A percentile compares a stretch with the other conserved stretches of the same genome.
Evolutionary conservation across 495 filamentous ascomycete species (phyloP).

Genomic region (Xylaria castorea): DNA sequence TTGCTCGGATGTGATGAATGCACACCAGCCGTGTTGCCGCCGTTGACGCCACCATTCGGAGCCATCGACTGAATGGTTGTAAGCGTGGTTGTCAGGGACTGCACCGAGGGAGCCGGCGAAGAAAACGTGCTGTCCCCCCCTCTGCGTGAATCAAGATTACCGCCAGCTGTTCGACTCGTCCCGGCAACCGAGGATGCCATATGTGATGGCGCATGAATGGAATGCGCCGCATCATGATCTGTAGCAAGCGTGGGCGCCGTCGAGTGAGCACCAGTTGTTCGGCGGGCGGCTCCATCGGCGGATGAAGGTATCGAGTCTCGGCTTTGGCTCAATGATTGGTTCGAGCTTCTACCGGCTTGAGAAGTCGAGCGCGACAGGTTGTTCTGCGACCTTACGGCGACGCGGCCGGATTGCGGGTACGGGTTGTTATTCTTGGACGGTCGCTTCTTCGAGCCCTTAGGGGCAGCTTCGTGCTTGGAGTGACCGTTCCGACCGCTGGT

Average conservation of each 20-base stretch:
- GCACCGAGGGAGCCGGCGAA: slow-evolving; percentile 88
- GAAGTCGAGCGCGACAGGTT: slow-evolving; percentile 64
- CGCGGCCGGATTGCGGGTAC: slow-evolving; percentile 70
- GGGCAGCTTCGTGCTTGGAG: slow-evolving; percentile 42
- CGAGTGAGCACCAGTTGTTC: slow-evolving; percentile 68
- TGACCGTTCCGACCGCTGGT: slow-evolving; percentile 42
- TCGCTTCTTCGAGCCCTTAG: slow-evolving; percentile 61
- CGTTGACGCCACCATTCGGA: slow-evolving; percentile 65
- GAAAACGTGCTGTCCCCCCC: slow-evolving; percentile 91
- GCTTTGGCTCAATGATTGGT: slow-evolving; percentile 48
- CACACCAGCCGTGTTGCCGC: slow-evolving; percentile 43
- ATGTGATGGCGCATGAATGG: slow-evolving; percentile 79
- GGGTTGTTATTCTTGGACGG: slow-evolving; percentile 79
- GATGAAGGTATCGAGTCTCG: slow-evolving; percentile 64
- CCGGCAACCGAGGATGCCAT: slow-evolving; percentile 63
- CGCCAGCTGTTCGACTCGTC: slow-evolving; percentile 71
- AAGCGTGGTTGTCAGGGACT: slow-evolving; percentile 90
- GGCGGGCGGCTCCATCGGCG: slow-evolving; percentile 62
- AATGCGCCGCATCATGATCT: slow-evolving; percentile 75
- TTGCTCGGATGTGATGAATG: slow-evolving; percentile 56
- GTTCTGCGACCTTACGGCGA: slow-evolving; percentile 56
- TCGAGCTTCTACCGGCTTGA: slow-evolving; percentile 44
- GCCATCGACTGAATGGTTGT: slow-evolving; percentile 93
- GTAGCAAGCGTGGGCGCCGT: slow-evolving; percentile 81
- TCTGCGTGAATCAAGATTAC: slow-evolving; percentile 67